A percentile compares a stretch with the other conserved stretches of the same genome.
Evolutionary conservation across 1,139 yeast genomes (phyloP).

Genomic region (Pichia sp.): DNA sequence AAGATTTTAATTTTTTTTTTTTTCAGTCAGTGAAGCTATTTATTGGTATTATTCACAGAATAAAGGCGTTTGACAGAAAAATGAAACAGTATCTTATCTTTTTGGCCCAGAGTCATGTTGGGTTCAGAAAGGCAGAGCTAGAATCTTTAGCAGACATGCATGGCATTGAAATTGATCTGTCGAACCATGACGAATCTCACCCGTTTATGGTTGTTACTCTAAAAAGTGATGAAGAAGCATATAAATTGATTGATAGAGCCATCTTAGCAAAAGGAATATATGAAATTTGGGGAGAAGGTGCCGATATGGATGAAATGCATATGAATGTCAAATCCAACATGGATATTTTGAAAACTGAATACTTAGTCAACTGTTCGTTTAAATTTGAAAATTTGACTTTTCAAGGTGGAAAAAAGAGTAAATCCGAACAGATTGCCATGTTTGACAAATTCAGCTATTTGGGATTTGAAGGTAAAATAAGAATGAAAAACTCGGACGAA

Average conservation of each 20-base stretch:
- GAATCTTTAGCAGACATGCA: slow-evolving; percentile 71
- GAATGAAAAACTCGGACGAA: slow-evolving; percentile 72
- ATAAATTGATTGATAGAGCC: slow-evolving; percentile 53
- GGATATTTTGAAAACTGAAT: slow-evolving; percentile 25
- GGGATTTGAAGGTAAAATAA: slow-evolving; percentile 67
- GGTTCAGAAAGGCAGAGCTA: slow-evolving; percentile 74
- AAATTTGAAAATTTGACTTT: slow-evolving; percentile 77
- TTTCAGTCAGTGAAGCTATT: neutral
- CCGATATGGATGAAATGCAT: slow-evolving; percentile 49
- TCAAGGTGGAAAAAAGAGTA: slow-evolving; percentile 49
- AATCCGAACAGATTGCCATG: slow-evolving; percentile 45
- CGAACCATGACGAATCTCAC: slow-evolving; percentile 44
- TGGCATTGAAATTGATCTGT: slow-evolving; percentile 49
- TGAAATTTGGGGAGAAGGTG: slow-evolving; percentile 78
- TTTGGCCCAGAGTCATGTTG: slow-evolving; percentile 77
- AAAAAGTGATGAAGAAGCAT: slow-evolving; percentile 59
- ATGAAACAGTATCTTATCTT: slow-evolving; percentile 62
- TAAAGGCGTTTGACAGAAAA: neutral
- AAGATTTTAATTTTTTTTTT: too few relatives aligned
- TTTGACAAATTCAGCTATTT: slow-evolving; percentile 70
- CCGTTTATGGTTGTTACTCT: slow-evolving; percentile 72
- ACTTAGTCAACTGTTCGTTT: slow-evolving; percentile 41
- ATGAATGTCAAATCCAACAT: slow-evolving; percentile 33
- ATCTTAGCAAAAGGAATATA: slow-evolving; percentile 69
- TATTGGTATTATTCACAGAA: too few relatives aligned